Base-by-base conservation (phyloP, 768 basidiomycete genomes). In the Leccinum rimulosum region DNA sequence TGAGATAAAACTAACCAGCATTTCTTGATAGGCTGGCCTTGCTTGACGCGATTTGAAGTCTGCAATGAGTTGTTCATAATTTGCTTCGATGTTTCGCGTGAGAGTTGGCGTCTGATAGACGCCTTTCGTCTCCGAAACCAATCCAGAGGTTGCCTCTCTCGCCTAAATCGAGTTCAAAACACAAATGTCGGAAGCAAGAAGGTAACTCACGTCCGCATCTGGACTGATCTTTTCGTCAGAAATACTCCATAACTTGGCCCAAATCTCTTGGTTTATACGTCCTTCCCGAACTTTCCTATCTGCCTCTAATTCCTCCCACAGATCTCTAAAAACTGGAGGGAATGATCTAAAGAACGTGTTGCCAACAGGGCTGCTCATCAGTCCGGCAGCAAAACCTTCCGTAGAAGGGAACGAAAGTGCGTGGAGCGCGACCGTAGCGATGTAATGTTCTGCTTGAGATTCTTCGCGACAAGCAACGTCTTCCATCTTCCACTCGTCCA, bases 301-400 rank as follows among this genome's bases (percentile, higher is more conserved):
- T 4, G 64, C 70, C 66, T 95, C 94, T 15, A 98, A 75, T 70
- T 95, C 92, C 56, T 92, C 89, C 96, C 96, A 99, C 17, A 99
- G 76, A 71, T 94, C 90, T 61, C 94, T 83, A 73, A 88, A 96
- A 17, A 83, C 81, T 3, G 87, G 79, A 9, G 96, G 93, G n/a
- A 98, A 78, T 9, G 85, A 72, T 63, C 92, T 80, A 72, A 91
- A 91, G 64, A 87, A 91, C 1, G 90, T 87, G 50, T 77, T 77
- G 48, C 73, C 80, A 30, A 79, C 76, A 50, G 80, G 74, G 40
- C 78, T 77, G 11, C 74, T 71, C 33, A 80, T 74, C 4, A 70
- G 71, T n/a, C 81, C 80, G 3, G 80, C 71, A 10, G 83, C 80
- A 71, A 93, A 93, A 8, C 89, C 89, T 54, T 82, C 82, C 0